Evolutionary conservation across 1,284 basidiomycete species (phyloP), one percentile per base, ranked within the genome.

Genomic region (Irpex rosettiformis): DNA sequence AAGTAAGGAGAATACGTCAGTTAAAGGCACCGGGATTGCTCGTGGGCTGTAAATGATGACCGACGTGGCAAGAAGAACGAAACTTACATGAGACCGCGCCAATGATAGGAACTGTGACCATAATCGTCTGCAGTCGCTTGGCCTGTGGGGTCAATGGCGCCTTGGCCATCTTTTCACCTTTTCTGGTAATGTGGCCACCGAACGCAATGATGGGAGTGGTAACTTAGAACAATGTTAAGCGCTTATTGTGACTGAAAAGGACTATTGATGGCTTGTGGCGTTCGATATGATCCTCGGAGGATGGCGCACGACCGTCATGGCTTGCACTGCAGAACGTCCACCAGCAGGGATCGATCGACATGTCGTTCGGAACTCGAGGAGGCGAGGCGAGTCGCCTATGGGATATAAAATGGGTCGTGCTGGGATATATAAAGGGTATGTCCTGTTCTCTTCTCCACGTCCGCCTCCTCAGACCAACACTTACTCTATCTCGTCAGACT

Each of bases 71-170:
- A 52, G 49, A 29, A 56, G 33, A 28, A 30, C 30, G 70, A 30
- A 28, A 75, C 69, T 58, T 60, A 78, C 82, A 75, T 52, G 85
- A 80, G 8, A 80, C 83, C n/a, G 80, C 84, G 37, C 77, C 81
- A 33, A 87, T 82, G 47, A 89, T 79, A 4, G 86, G 86, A 3
- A 84, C 63, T 0, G 85, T 78, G 54, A 86, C 73, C 24, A 89
- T 83, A 61, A 89, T 79, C 22, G 75, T 80, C 18, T 83, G 80
- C 65, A 84, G 74, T 59, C 81, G 77, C 54, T 77, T 81, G 29
- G 81, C 82, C 69, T 83, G 79, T 13, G 71, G 70, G n/a, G 73
- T 66, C 13, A 74, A 64, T n/a, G 54, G 45, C 6, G 57, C 16
- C 18, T 33, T 33, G 3, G 53, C 57, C 57, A 55, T 66, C 5